A percentile compares a stretch with the other conserved stretches of the same genome.
Conservation (phyloP, 208 protist genomes). For the Acanthamoeba sp. region DNA sequence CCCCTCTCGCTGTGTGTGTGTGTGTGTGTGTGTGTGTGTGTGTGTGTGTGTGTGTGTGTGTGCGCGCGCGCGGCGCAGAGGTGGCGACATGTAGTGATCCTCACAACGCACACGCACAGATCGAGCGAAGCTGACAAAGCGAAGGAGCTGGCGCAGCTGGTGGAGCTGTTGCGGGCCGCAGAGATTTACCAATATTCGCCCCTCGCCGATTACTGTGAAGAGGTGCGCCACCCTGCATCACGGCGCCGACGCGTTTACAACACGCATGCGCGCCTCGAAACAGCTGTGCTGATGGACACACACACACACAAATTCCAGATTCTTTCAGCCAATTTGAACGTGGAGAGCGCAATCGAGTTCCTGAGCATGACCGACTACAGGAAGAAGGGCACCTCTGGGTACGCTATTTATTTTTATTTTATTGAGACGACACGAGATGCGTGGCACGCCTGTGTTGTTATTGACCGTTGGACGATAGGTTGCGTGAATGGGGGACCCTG, state of each 20-base stretch:
- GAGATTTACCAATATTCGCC: neutral
- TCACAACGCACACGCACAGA: neutral
- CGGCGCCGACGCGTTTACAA: neutral
- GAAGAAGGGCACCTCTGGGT: neutral
- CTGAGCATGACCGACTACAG: neutral
- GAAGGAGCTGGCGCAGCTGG: neutral
- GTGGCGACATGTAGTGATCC: no score
- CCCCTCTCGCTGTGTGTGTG: no score
- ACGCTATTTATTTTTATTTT: neutral
- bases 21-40: no score
- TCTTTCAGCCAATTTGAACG: conserved; percentile 17
- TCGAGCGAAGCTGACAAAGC: neutral
- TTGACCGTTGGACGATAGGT: neutral
- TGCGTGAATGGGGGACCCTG: conserved; percentile 6
- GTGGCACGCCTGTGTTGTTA: neutral
- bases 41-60: no score
- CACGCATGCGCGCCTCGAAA: neutral
- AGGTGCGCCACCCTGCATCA: neutral
- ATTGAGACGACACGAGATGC: neutral
- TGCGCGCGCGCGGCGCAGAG: no score
- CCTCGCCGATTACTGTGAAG: conserved; percentile 29
- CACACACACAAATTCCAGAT: no score
- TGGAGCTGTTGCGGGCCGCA: conserved; percentile 20
- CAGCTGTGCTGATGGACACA: no score
- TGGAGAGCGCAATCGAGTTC: conserved; percentile 23